Evolutionary conservation across 768 basidiomycete genomes (phyloP).

Genomic region (Lyophyllum shimeji): DNA sequence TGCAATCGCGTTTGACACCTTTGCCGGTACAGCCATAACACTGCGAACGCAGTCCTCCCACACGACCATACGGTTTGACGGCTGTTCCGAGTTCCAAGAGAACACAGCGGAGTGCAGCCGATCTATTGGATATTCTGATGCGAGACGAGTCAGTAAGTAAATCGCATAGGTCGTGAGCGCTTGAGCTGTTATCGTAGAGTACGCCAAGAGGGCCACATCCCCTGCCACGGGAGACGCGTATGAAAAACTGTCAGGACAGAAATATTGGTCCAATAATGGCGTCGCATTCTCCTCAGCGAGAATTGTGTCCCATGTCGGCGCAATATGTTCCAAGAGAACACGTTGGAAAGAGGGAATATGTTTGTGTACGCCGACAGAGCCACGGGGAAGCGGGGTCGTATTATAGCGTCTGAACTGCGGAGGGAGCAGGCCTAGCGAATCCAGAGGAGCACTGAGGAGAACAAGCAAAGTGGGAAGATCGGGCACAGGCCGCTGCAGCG

Average conservation of each 20-base stretch:
- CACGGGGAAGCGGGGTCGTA: conserved; percentile 32
- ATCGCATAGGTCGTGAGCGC: conserved; percentile 51
- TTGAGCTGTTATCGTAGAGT: conserved; percentile 59
- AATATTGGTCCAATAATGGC: conserved; percentile 62
- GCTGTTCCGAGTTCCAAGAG: conserved; percentile 17
- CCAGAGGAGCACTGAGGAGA: conserved; percentile 61
- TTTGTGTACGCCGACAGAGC: conserved; percentile 32
- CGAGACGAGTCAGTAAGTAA: conserved; percentile 52
- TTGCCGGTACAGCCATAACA: conserved; percentile 67
- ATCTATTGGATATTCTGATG: conserved; percentile 66
- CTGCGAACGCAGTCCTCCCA: conserved; percentile 83
- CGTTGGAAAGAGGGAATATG: conserved; percentile 63
- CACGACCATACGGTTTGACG: conserved; percentile 29
- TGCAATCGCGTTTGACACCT: conserved; percentile 70
- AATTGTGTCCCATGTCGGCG: conserved; percentile 65
- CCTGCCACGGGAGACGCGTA: conserved; percentile 50
- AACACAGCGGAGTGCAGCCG: conserved; percentile 59
- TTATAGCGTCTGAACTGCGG: conserved; percentile 51
- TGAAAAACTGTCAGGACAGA: conserved; percentile 65
- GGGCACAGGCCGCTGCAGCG: conserved; percentile 45
- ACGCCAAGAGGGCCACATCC: conserved; percentile 56
- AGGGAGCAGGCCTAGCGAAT: conserved; percentile 55
- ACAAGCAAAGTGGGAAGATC: conserved; percentile 52
- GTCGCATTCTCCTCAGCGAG: conserved; percentile 50
- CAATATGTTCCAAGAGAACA: conserved; percentile 58